These are phyloP conservation scores for Gaertneriomyces sp. DNA, from an alignment of 192 early-diverging fungal species.

Conservation along the genomic window DNA sequence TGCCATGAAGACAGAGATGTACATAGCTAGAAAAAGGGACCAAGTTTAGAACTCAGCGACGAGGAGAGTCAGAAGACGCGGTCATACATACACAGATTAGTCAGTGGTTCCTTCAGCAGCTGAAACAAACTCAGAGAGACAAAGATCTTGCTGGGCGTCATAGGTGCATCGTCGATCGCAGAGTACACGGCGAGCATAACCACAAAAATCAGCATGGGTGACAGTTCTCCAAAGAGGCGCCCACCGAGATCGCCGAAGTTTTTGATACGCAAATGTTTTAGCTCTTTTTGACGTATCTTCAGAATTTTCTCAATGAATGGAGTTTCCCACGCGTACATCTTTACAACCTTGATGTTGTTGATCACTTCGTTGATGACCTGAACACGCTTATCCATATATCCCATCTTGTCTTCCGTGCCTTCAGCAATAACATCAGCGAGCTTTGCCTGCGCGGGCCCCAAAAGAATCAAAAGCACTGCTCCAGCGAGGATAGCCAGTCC, in stretches of 20 bases:
- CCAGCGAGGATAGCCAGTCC: constrained; percentile 4
- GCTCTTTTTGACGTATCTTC: constrained; percentile 18
- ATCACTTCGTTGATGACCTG: constrained; percentile 56
- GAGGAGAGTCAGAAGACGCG: neutral
- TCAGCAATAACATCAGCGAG: constrained; percentile 15
- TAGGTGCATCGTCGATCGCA: constrained; percentile 9
- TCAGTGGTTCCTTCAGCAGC: constrained; percentile 9
- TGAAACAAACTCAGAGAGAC: constrained; percentile 13
- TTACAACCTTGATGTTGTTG: constrained; percentile 79
- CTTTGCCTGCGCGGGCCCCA: constrained; percentile 10
- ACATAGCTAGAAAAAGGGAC: too few relatives aligned
- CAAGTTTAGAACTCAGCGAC: too few relatives aligned
- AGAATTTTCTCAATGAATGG: constrained; percentile 43
- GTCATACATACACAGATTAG: constrained; percentile 1
- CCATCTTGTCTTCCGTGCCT: constrained; percentile 1
- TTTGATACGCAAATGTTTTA: constrained; percentile 3
- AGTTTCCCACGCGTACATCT: constrained; percentile 81
- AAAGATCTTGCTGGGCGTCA: constrained; percentile 15
- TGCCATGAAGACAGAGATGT: too few relatives aligned
- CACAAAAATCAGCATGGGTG: constrained; percentile 19
- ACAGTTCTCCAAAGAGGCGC: constrained; percentile 11
- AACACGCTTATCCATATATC: neutral
- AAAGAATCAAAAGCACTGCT: constrained; percentile 1
- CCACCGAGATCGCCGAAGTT: constrained; percentile 14
- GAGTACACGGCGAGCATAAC: constrained; percentile 21